phyloP scores from a whole-genome alignment of 306 rosid species.

The Mimosa pudica region DNA sequence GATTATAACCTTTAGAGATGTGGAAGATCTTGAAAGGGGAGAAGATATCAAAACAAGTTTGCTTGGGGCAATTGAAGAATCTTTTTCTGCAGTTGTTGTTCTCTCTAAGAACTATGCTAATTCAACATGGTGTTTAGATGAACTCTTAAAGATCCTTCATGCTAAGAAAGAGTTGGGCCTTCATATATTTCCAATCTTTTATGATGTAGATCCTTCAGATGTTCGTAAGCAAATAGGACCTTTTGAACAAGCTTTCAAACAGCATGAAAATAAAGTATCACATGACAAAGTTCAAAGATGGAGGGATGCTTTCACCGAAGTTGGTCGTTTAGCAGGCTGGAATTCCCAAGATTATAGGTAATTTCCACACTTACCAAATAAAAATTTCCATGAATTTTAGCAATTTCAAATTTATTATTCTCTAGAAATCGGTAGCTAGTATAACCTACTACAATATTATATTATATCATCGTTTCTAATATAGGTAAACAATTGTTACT shows the following conservation, averaged over 20 bases:
- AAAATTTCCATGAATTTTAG: too few species aligned
- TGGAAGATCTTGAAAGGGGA: conserved; percentile 18
- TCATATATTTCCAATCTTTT: conserved; percentile 26
- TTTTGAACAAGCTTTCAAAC: conserved; percentile 10
- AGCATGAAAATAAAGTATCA: conserved; percentile 21
- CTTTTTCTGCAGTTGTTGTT: conserved; percentile 18
- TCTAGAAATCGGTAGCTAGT: too few species aligned
- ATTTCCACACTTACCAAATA: too few species aligned
- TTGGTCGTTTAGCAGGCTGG: neutral
- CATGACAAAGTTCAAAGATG: neutral
- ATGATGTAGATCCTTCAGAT: conserved; percentile 25
- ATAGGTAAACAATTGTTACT: too few species aligned
- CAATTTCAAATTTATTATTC: too few species aligned
- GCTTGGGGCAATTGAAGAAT: conserved; percentile 17
- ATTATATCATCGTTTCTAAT: too few species aligned
- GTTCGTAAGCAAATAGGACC: conserved; percentile 16
- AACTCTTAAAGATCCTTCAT: neutral
- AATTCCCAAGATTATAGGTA: neutral
- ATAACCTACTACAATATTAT: too few species aligned
- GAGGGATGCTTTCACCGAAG: neutral
- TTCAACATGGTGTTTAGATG: conserved; percentile 32
- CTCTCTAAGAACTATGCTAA: conserved; percentile 37
- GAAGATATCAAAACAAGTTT: conserved; percentile 5
- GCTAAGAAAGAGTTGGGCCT: neutral
- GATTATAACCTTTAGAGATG: conserved; percentile 23